Evolutionary conservation across 1,284 basidiomycete genomes (phyloP), one percentile per base, ranked within the genome.

Genomic region (Porodaedalea pini): DNA sequence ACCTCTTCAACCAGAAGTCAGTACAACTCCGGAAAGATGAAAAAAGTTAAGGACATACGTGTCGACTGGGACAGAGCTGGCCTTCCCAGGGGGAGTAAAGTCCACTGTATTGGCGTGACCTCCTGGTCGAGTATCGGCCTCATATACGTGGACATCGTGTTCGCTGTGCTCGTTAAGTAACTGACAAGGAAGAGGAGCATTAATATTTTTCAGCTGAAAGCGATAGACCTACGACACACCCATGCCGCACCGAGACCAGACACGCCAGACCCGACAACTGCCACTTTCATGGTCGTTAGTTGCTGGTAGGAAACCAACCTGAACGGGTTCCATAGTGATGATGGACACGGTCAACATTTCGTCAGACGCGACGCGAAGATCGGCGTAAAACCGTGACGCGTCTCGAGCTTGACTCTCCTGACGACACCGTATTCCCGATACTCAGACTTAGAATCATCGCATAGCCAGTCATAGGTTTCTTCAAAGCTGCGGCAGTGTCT

Each of bases 131-230:
- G 71, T 69, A 50, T 85, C 84, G 0, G 84, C 77, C 68, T 94
- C 90, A 68, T 85, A 92, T 0, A 93, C 72, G 65, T 92, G 86
- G 3, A 92, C 90, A 67, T 90, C 82, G 68, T 92, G 88, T 41
- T 85, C 79, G 47, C 86, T 89, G 66, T 87, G 75, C 67, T 93
- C 87, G 68, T 93, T 92, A 61, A 93, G 73, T 13, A 83, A 70
- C 80, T 81, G 56, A 54, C 55, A 50, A 44, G 49, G 58, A 34
- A 32, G 17, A n/a, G 11, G 48, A 45, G 15, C 11, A 31, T 52
- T 19, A 54, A 49, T 32, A 48, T n/a, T 11, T 19, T 36, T 10
- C n/a, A 11, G n/a, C 4, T 17, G 15, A 40, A 37, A 29, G 34
- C 8, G 21, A 25, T 21, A 41, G 21, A 25, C 17, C 43, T 39